A percentile compares a stretch with the other conserved stretches of the same genome.
These are phyloP conservation scores for Diophrys sp. DNA, from an alignment of 73 alveolate genomes.

Conservation along the genomic window DNA sequence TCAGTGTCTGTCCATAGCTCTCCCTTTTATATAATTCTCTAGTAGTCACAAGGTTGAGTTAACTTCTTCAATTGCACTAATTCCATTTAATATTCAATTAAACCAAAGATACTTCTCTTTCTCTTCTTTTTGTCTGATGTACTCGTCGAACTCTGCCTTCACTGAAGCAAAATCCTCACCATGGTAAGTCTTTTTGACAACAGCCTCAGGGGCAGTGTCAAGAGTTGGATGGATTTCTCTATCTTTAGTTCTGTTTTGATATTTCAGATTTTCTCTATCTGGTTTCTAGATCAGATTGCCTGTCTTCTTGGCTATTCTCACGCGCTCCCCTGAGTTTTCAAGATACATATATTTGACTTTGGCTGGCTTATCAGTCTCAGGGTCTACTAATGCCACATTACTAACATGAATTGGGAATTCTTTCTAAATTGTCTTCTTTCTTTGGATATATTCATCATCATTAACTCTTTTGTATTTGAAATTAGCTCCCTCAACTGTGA, in stretches of 20 bases:
- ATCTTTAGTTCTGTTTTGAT: constrained; percentile 62
- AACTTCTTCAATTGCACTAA: background rate
- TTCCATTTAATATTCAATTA: background rate
- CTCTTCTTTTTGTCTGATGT: background rate
- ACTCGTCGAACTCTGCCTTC: constrained; percentile 76
- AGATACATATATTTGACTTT: constrained; percentile 61
- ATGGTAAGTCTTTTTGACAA: constrained; percentile 67
- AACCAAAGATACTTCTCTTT: background rate
- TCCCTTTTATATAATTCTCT: background rate
- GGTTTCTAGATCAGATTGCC: constrained; percentile 83
- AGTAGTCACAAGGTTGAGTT: background rate
- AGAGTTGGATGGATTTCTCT: constrained; percentile 54
- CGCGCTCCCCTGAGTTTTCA: constrained; percentile 64
- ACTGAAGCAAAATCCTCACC: constrained; percentile 82
- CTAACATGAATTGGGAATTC: constrained; percentile 81
- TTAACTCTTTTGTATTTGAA: constrained; percentile 40
- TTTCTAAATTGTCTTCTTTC: constrained; percentile 40
- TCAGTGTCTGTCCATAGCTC: background rate
- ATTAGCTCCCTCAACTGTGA: constrained; percentile 77
- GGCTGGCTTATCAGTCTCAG: constrained; percentile 76
- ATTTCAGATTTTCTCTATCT: constrained; percentile 53
- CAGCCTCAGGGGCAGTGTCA: constrained; percentile 80
- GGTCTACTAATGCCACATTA: constrained; percentile 80
- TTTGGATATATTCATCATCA: constrained; percentile 50
- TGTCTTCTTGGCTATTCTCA: constrained; percentile 69